A percentile compares a stretch with the other conserved stretches of the same genome.
phyloP scores from a whole-genome alignment of 192 early-diverging fungal genomes.

The Paraglomus occultum region DNA sequence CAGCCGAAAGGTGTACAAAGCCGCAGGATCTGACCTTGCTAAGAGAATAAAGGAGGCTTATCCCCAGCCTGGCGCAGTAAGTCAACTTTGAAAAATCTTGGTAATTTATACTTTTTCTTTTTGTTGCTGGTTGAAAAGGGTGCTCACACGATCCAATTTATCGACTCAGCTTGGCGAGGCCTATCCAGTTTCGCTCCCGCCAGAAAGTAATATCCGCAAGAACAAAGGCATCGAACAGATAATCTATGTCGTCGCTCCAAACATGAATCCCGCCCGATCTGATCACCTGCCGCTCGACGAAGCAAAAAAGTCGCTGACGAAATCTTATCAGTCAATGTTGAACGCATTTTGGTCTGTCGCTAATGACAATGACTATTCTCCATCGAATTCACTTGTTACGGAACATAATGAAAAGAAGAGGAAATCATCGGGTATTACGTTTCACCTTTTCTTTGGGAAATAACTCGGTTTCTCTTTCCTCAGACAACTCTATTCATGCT shows the following conservation, averaged over 20 bases:
- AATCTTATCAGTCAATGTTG: constrained; percentile 3
- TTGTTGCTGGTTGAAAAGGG: no score
- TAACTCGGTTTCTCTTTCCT: neutral
- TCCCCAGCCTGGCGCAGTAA: constrained; percentile 14
- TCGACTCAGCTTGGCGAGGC: neutral
- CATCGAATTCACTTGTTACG: no score
- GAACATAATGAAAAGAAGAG: neutral
- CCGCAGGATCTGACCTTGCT: neutral
- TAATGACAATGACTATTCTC: neutral
- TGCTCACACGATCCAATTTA: no score
- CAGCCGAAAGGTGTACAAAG: neutral
- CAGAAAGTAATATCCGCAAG: neutral
- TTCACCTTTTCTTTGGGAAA: no score
- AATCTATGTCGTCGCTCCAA: constrained; percentile 20
- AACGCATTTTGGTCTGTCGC: constrained; percentile 9
- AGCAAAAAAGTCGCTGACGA: constrained; percentile 7
- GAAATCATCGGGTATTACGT: neutral
- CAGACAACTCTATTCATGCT: no score
- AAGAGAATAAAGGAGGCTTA: constrained; percentile 4
- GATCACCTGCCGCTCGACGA: neutral
- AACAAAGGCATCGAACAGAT: constrained; percentile 16
- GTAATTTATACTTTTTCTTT: no score
- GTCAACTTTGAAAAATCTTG: neutral
- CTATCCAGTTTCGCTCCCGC: constrained; percentile 9
- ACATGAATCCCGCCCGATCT: constrained; percentile 8